Conservation (phyloP, 768 basidiomycete genomes). For the Hygrocybe punicea region DNA sequence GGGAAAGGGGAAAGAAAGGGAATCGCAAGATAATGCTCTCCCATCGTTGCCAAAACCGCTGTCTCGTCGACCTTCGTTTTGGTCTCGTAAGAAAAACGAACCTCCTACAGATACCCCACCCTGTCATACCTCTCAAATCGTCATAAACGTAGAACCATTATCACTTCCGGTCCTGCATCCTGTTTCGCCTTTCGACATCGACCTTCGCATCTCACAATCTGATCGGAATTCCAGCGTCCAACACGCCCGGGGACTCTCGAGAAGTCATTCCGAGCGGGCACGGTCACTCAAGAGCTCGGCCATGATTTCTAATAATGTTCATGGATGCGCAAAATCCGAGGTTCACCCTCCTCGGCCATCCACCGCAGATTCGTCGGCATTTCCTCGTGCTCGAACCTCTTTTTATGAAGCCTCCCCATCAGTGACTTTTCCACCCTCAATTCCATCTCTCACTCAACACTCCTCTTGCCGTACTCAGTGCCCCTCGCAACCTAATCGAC, state of each 20-base stretch:
- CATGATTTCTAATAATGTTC: constrained; percentile 7
- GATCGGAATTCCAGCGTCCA: background rate
- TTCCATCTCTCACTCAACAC: constrained; percentile 13
- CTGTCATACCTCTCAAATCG: background rate
- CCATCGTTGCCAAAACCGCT: constrained; percentile 39
- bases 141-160: constrained; percentile 2
- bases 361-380: constrained; percentile 39
- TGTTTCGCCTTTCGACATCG: constrained; percentile 26
- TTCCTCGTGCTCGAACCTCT: constrained; percentile 23
- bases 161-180: constrained; percentile 21
- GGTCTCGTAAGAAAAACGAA: constrained; percentile 50
- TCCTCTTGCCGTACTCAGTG: constrained; percentile 6
- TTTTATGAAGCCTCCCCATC: constrained; percentile 25
- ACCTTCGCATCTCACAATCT: constrained; percentile 15
- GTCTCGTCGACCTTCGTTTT: constrained; percentile 63
- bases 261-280: constrained; percentile 43
- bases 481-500: constrained; percentile 24
- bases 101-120: constrained; percentile 16
- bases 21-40: constrained; percentile 18
- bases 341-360: constrained; percentile 33
- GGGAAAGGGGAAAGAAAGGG: constrained; percentile 44
- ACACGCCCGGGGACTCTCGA: constrained; percentile 36
- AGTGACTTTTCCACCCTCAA: constrained; percentile 14
- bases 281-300: constrained; percentile 9
- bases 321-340: background rate